These are phyloP conservation scores for Xylaria telfairii DNA, from an alignment of 495 filamentous ascomycete genomes.

Conservation along the genomic window DNA sequence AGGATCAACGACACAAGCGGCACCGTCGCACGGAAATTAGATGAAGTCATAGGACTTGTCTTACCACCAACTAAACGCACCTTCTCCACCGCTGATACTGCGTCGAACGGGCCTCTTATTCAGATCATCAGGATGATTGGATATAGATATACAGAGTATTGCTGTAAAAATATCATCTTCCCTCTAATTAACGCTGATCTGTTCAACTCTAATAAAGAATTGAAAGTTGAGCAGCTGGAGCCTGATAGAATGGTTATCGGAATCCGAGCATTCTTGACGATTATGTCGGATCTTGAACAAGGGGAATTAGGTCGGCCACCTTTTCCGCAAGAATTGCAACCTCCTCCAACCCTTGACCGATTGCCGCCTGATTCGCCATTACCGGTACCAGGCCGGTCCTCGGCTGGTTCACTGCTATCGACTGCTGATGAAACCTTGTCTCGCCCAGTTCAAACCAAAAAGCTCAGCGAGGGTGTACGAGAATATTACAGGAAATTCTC, in stretches of 20 bases:
- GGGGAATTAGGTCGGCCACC: slow-evolving; percentile 78
- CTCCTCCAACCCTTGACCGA: slow-evolving; percentile 47
- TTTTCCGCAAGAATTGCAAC: slow-evolving; percentile 70
- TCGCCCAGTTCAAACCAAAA: slow-evolving; percentile 74
- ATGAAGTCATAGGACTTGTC: slow-evolving; percentile 83
- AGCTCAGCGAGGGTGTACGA: slow-evolving; percentile 75
- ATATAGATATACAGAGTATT: slow-evolving; percentile 89
- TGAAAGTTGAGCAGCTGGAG: slow-evolving; percentile 90
- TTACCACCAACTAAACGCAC: slow-evolving; percentile 77
- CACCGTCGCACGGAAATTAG: slow-evolving; percentile 75
- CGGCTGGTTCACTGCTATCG: slow-evolving; percentile 37
- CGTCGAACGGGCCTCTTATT: slow-evolving; percentile 84
- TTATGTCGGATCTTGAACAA: slow-evolving; percentile 93
- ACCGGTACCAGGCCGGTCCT: slow-evolving; percentile 47
- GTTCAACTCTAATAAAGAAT: slow-evolving; percentile 76
- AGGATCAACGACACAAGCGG: slow-evolving; percentile 72
- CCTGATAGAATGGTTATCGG: slow-evolving; percentile 96
- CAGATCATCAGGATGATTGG: slow-evolving; percentile 95
- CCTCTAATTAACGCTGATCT: slow-evolving; percentile 91
- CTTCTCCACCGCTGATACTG: slow-evolving; percentile 78
- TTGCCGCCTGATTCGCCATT: slow-evolving; percentile 59
- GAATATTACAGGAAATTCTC: slow-evolving; percentile 90
- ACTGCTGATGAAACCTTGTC: slow-evolving; percentile 65
- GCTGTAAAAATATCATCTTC: slow-evolving; percentile 90
- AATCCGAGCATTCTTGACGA: slow-evolving; percentile 88